phyloP scores from a whole-genome alignment of 768 basidiomycete genomes.

The Russula emetica region DNA sequence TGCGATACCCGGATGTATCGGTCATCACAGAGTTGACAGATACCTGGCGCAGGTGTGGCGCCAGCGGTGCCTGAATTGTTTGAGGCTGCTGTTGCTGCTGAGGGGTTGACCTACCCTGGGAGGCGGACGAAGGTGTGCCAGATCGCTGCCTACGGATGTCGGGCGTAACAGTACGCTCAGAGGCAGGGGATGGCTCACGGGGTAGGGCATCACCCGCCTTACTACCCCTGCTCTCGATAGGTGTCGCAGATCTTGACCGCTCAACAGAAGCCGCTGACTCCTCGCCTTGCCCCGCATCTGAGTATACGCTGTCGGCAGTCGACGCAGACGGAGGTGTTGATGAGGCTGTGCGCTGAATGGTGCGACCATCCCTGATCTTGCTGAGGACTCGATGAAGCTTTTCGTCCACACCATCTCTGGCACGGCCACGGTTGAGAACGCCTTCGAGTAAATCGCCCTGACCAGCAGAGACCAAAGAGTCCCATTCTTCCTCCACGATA shows the following conservation, averaged over 20 bases:
- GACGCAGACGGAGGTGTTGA: slow-evolving; percentile 29
- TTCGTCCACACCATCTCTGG: slow-evolving; percentile 58
- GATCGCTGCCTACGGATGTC: slow-evolving; percentile 16
- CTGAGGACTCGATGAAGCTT: slow-evolving; percentile 70
- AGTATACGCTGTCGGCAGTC: slow-evolving; percentile 37
- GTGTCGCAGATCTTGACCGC: slow-evolving; percentile 29
- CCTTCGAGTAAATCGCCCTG: slow-evolving; percentile 66
- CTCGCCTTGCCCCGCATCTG: slow-evolving; percentile 57
- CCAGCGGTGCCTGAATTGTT: not conserved
- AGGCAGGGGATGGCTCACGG: slow-evolving; percentile 33
- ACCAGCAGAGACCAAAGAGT: slow-evolving; percentile 37
- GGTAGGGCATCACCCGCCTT: slow-evolving; percentile 24
- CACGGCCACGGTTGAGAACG: slow-evolving; percentile 45
- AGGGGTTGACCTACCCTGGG: slow-evolving; percentile 17
- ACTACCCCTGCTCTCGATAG: slow-evolving; percentile 17
- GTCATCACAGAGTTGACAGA: slow-evolving; percentile 23
- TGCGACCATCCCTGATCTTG: slow-evolving; percentile 66
- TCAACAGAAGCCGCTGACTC: slow-evolving; percentile 3
- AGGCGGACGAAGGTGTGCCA: slow-evolving; percentile 17
- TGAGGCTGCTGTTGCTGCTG: slow-evolving; percentile 1
- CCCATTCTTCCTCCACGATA: slow-evolving; percentile 85
- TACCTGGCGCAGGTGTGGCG: slow-evolving; percentile 22
- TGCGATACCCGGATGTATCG: slow-evolving; percentile 28
- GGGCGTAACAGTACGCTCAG: slow-evolving; percentile 33
- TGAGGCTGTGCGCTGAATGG: slow-evolving; percentile 32